Percentiles rank a stretch among this genome's conserved stretches.
These are phyloP conservation scores for Thelonectria discophora DNA, from an alignment of 2,329 filamentous ascomycete species.

Conservation along the genomic window DNA sequence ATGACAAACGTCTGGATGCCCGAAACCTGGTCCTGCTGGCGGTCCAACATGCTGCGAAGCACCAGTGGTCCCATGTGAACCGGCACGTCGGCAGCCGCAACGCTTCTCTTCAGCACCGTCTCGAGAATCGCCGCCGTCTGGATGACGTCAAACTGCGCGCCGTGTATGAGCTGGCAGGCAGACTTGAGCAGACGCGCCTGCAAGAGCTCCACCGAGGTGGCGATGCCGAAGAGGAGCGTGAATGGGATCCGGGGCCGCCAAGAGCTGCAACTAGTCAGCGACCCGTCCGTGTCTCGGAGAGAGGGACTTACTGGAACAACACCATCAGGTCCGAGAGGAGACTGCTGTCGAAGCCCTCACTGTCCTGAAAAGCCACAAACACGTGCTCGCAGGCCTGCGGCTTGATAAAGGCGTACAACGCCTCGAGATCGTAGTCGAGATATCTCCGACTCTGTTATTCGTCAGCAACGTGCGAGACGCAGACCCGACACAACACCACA, in stretches of 20 bases:
- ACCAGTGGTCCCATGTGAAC: constrained; percentile 72
- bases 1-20: constrained; percentile 77
- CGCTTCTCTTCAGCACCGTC: constrained; percentile 72
- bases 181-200: constrained; percentile 76
- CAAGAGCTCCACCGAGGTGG: constrained; percentile 82
- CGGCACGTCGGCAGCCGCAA: constrained; percentile 64
- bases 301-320: constrained; percentile 68
- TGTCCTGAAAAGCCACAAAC: constrained; percentile 80
- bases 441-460: constrained; percentile 66
- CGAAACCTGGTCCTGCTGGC: constrained; percentile 80
- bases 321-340: constrained; percentile 77
- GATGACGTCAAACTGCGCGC: constrained; percentile 79
- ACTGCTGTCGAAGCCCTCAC: constrained; percentile 79
- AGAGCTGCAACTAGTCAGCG: constrained; percentile 51
- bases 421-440: constrained; percentile 81
- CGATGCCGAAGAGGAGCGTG: constrained; percentile 79
- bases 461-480: constrained; percentile 24
- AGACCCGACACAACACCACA: background rate
- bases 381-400: constrained; percentile 65
- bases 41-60: constrained; percentile 70
- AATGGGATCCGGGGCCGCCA: constrained; percentile 83
- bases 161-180: constrained; percentile 72
- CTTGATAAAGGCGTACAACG: constrained; percentile 68
- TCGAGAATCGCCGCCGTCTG: constrained; percentile 77
- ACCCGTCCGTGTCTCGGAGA: background rate